Percentiles rank a stretch among this genome's conserved stretches.
Conservation (phyloP, 2,329 filamentous ascomycete species). For the Neodidymelliopsis sp. region DNA sequence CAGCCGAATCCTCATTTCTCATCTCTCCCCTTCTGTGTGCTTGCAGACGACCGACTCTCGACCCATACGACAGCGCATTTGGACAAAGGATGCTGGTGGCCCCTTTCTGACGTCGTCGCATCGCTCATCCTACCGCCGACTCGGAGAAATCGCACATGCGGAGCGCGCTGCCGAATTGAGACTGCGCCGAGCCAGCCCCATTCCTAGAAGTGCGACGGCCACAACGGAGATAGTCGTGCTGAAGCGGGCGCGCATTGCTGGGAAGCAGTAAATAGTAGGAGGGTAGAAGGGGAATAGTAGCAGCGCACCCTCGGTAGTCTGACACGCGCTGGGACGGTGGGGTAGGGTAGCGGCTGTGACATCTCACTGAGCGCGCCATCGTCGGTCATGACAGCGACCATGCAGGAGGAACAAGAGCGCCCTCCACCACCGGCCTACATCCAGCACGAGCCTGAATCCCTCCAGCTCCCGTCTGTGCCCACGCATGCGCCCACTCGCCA, state of each 20-base stretch:
- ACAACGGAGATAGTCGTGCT: slow-evolving; percentile 9
- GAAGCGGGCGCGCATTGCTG: background rate
- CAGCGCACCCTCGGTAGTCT: background rate
- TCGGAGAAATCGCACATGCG: slow-evolving; percentile 15
- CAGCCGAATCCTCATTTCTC: background rate
- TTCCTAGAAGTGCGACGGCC: slow-evolving; percentile 14
- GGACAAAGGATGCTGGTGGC: no score
- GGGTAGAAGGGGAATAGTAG: background rate
- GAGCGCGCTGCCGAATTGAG: slow-evolving; percentile 28
- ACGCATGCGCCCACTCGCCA: slow-evolving; percentile 42
- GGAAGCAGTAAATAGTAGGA: background rate
- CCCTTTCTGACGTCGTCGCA: slow-evolving; percentile 19
- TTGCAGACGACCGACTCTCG: no score
- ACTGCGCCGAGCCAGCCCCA: slow-evolving; percentile 10
- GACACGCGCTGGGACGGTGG: slow-evolving; percentile 17
- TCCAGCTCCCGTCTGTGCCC: slow-evolving; percentile 53
- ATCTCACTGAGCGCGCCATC: background rate
- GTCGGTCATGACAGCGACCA: slow-evolving; percentile 15
- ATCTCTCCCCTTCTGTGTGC: no score
- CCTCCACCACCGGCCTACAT: slow-evolving; percentile 55
- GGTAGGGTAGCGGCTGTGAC: slow-evolving; percentile 22
- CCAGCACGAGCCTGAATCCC: slow-evolving; percentile 51
- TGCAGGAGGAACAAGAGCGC: slow-evolving; percentile 46
- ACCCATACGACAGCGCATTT: no score
- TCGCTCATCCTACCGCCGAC: slow-evolving; percentile 17